Base-by-base conservation (phyloP, 1,284 basidiomycete genomes). In the Porogramme epimiltina region DNA sequence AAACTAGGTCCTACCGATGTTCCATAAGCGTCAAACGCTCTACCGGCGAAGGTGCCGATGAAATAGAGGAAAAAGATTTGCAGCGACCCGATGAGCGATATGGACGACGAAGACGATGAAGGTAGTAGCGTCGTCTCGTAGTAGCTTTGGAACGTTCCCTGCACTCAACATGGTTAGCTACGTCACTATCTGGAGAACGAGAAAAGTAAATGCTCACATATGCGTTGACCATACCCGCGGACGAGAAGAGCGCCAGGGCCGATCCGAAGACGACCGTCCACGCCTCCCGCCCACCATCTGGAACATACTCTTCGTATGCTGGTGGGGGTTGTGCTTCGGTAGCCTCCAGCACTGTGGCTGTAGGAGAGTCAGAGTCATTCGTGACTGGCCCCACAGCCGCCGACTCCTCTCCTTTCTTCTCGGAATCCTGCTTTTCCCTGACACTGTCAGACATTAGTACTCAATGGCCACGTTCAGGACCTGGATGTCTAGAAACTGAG, bases 41-140 rank as follows among this genome's bases (percentile, higher is more conserved):
- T 56, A 3, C 70, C 71, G 8, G 66, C 52, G 25, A 70, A 46
- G 9, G 67, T 68, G 3, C 66, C 65, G 3, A 66, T 54, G 16
- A 65, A 63, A 47, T 72, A 77, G 39, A 75, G 69, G 38, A 67
- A 63, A 60, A 70, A 76, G 4, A 76, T 48, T 50, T 77, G 76
- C 23, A 78, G 46, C 8, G 76, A 73, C 11, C 75, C 75, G 44
- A 77, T 76, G 60, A 76, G 68, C 3, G 76, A 69, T 50, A 77
- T 77, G 13, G 57, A 62, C 15, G 74, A 74, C 5, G 70, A 56
- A 0, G 76, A 68, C 15, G 65, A 60, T 16, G 65, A 56, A 3
- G 61, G 51, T 24, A 76, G 60, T 24, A 76, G 63, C 33, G 69
- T 69, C 5, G 56, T 61, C 37, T 69, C 66, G 53, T 76, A 78